A percentile compares a stretch with the other conserved stretches of the same genome.
Evolutionary conservation across 768 basidiomycete genomes (phyloP).

Genomic region (Boletus fagicola): DNA sequence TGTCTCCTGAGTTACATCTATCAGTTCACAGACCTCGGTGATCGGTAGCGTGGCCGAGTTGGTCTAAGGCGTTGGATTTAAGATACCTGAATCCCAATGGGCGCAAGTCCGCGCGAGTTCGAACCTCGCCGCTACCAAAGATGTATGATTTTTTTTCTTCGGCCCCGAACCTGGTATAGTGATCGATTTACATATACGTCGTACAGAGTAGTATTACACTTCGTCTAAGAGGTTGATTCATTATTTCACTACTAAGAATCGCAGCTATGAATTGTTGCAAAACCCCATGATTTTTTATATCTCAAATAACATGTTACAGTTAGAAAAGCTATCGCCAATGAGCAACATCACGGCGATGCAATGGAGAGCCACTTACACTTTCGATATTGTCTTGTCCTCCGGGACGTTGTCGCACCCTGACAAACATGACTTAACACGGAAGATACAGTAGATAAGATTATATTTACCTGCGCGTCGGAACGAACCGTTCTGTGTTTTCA

Average conservation of each 20-base stretch:
- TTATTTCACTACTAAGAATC: background rate
- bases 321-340: slow-evolving; percentile 30
- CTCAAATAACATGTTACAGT: background rate
- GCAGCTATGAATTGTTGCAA: background rate
- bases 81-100: slow-evolving; percentile 78
- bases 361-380: slow-evolving; percentile 28
- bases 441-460: background rate
- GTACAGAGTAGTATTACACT: background rate
- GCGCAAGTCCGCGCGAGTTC: slow-evolving; percentile 84
- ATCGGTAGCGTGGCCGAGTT: slow-evolving; percentile 77
- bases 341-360: slow-evolving; percentile 5
- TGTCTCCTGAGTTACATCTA: background rate
- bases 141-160: slow-evolving; percentile 11
- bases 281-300: background rate
- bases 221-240: background rate
- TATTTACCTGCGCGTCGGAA: slow-evolving; percentile 65
- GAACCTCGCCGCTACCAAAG: slow-evolving; percentile 82
- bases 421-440: background rate
- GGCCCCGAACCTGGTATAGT: background rate
- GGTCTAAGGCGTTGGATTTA: slow-evolving; percentile 94
- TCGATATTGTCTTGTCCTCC: slow-evolving; percentile 64
- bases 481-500: slow-evolving; percentile 47
- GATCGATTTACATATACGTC: background rate
- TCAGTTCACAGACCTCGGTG: slow-evolving; percentile 1
- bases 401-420: slow-evolving; percentile 64